These are phyloP conservation scores for Pseudogymnoascus sp. DNA, from an alignment of 2,329 filamentous ascomycete genomes.

Conservation along the genomic window DNA sequence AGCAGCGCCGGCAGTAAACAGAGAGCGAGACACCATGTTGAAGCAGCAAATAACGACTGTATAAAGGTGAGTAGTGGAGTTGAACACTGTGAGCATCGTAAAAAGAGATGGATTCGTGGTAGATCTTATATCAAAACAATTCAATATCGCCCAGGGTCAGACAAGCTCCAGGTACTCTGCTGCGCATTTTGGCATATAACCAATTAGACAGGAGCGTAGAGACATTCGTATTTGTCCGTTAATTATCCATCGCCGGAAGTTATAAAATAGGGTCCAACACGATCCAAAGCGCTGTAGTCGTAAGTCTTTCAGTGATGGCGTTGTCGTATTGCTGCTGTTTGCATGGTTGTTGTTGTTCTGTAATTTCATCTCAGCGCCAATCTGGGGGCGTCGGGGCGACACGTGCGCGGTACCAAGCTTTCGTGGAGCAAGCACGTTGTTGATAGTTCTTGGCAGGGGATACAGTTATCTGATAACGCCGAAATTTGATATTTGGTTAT, in stretches of 20 bases:
- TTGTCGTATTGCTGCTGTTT: background rate
- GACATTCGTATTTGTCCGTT: background rate
- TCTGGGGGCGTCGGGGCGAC: background rate
- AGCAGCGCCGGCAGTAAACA: background rate
- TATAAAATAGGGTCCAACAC: background rate
- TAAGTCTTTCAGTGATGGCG: background rate
- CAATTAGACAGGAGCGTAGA: background rate
- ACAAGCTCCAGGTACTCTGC: background rate
- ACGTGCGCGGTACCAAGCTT: background rate
- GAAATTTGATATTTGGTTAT: background rate
- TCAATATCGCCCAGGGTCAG: background rate
- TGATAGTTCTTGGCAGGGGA: background rate
- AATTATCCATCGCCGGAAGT: background rate
- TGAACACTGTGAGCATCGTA: background rate
- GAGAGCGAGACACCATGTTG: background rate
- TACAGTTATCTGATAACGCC: background rate
- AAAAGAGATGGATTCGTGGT: background rate
- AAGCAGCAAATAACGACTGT: slow-evolving; percentile 5
- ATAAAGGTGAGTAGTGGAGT: slow-evolving; percentile 4
- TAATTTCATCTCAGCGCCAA: slow-evolving; percentile 2
- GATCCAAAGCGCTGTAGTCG: background rate
- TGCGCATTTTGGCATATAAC: background rate
- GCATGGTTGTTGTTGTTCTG: background rate
- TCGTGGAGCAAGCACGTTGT: background rate
- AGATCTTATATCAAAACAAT: slow-evolving; percentile 8